A percentile compares a stretch with the other conserved stretches of the same genome.
Evolutionary conservation across 768 basidiomycete genomes (phyloP).

Genomic region (Serendipita sp.): DNA sequence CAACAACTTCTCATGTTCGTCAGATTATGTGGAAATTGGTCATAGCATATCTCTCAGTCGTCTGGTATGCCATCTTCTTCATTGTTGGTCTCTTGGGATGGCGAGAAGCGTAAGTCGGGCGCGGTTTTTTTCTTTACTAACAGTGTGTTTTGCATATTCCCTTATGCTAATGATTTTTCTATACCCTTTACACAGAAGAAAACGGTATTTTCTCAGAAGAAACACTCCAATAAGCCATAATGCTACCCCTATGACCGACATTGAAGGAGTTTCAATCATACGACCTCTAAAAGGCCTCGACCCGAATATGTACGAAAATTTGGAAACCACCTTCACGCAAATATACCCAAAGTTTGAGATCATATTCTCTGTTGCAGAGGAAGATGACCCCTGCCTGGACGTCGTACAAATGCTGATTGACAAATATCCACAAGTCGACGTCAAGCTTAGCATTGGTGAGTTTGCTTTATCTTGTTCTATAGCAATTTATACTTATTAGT

Average conservation of each 20-base stretch:
- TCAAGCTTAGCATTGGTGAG: slow-evolving; percentile 60
- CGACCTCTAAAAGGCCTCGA: slow-evolving; percentile 92
- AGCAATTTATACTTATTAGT: neutral
- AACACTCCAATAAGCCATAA: slow-evolving; percentile 35
- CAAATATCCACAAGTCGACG: slow-evolving; percentile 62
- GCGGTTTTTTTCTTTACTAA: slow-evolving; percentile 14
- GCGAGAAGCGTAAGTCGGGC: slow-evolving; percentile 41
- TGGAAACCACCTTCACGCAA: slow-evolving; percentile 83
- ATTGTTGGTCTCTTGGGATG: slow-evolving; percentile 51
- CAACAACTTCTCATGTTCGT: neutral
- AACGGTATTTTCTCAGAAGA: slow-evolving; percentile 53
- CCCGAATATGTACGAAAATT: slow-evolving; percentile 86
- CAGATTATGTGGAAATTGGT: neutral
- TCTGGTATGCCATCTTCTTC: slow-evolving; percentile 53
- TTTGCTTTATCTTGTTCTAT: slow-evolving; percentile 12
- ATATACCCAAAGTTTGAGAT: slow-evolving; percentile 88
- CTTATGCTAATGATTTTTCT: slow-evolving; percentile 8
- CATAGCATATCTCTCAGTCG: slow-evolving; percentile 22
- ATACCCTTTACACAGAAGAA: slow-evolving; percentile 33
- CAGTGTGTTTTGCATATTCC: slow-evolving; percentile 16
- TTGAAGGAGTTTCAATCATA: slow-evolving; percentile 85
- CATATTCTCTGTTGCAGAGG: slow-evolving; percentile 78
- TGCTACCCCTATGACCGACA: slow-evolving; percentile 27
- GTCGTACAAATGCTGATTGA: slow-evolving; percentile 62
- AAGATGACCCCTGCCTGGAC: slow-evolving; percentile 71